Evolutionary conservation across 176 grass and related monocot species (phyloP).

Genomic region (Tillandsia fasciculata): DNA sequence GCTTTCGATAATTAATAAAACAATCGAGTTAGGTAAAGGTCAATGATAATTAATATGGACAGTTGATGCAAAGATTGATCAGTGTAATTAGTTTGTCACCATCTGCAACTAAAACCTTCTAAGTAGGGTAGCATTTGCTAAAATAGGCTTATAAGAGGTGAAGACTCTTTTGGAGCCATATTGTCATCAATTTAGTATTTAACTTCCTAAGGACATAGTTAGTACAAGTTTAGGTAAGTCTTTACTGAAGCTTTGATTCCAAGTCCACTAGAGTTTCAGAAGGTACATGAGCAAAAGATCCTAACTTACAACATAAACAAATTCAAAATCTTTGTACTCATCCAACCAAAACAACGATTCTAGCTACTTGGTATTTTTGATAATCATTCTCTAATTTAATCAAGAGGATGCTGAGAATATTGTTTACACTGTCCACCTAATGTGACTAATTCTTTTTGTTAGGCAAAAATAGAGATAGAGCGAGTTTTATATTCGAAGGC

Average conservation of each 20-base stretch:
- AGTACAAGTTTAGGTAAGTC: too few species aligned
- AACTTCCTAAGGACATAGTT: too few species aligned
- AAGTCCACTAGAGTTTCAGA: too few species aligned
- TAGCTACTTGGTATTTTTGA: neutral
- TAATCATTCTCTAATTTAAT: neutral
- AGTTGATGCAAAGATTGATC: neutral
- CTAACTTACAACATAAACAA: conserved; percentile 22
- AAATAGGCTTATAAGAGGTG: too few species aligned
- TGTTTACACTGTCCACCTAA: conserved; percentile 34
- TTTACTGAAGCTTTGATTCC: too few species aligned
- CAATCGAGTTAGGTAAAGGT: neutral
- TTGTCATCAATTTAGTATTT: too few species aligned
- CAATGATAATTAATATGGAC: neutral
- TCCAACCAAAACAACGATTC: neutral
- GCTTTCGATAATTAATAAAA: neutral
- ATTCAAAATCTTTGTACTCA: conserved; percentile 7
- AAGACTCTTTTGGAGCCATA: too few species aligned
- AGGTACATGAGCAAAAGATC: too few species aligned
- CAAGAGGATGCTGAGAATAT: conserved; percentile 1
- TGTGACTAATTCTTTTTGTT: neutral
- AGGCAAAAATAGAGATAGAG: conserved; percentile 1
- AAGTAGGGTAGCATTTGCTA: neutral
- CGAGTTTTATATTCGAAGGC: conserved; percentile 16
- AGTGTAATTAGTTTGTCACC: neutral
- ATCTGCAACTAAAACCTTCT: neutral